Evolutionary conservation across 345 rosid genomes (phyloP).

Genomic region (Melaleuca alternifolia): DNA sequence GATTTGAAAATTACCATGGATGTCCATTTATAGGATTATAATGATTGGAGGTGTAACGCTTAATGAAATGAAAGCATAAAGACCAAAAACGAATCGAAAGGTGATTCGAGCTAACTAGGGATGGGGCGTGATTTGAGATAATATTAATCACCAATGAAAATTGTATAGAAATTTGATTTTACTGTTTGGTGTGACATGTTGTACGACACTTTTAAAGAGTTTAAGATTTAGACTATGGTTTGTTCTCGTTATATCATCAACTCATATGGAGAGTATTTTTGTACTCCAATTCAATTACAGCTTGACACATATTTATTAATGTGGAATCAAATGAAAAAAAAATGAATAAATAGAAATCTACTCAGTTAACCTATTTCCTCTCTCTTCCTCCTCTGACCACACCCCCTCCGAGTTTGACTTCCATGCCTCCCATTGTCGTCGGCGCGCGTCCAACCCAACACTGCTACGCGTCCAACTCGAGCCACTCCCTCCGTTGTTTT

Average conservation of each 20-base stretch:
- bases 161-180: not conserved
- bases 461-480: not conserved
- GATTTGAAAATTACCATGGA: not conserved
- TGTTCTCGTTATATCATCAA: fast-evolving
- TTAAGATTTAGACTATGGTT: not conserved
- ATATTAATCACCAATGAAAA: not conserved
- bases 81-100: not conserved
- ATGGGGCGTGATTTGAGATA: not conserved
- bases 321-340: not conserved
- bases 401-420: too few species aligned
- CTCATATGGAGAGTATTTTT: fast-evolving
- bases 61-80: not conserved
- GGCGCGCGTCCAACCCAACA: not conserved
- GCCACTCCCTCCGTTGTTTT: not conserved
- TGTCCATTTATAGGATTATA: not conserved
- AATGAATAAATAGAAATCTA: not conserved
- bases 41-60: not conserved
- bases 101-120: not conserved
- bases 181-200: not conserved
- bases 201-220: not conserved
- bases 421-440: too few species aligned
- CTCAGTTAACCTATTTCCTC: too few species aligned
- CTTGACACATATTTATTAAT: not conserved
- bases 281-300: not conserved
- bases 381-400: too few species aligned